Evolutionary conservation across 2,329 filamentous ascomycete species (phyloP).

Genomic region (Ophiosphaerella herpotricha): DNA sequence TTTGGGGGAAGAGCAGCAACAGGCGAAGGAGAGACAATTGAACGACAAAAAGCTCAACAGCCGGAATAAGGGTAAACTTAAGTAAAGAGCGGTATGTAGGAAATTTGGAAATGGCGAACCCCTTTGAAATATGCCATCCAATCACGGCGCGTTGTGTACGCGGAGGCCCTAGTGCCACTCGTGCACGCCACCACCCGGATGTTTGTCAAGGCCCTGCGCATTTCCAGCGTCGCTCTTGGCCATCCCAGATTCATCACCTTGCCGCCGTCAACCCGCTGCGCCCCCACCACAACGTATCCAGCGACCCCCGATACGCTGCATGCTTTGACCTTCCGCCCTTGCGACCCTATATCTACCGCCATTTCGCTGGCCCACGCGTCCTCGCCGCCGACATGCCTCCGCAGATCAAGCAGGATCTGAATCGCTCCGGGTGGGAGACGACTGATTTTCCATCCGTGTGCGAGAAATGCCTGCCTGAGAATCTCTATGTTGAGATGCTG

Average conservation of each 20-base stretch:
- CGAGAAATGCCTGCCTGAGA: conserved; percentile 93
- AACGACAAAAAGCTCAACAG: conserved; percentile 16
- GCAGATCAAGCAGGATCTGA: conserved; percentile 94
- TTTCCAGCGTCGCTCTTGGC: conserved; percentile 20
- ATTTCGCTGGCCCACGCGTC: neutral
- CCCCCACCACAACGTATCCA: conserved; percentile 19
- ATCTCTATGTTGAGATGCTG: conserved; percentile 98
- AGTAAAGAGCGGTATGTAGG: conserved; percentile 33
- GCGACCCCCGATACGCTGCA: conserved; percentile 6
- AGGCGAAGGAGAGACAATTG: conserved; percentile 21
- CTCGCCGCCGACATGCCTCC: conserved; percentile 67
- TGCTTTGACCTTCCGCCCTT: neutral
- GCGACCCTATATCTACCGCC: neutral
- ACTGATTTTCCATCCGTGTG: conserved; percentile 87
- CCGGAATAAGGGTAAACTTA: conserved; percentile 17
- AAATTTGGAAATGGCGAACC: conserved; percentile 21
- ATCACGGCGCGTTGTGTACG: conserved; percentile 22
- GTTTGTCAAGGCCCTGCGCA: conserved; percentile 15
- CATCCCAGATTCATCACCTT: conserved; percentile 1
- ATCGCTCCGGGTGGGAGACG: conserved; percentile 94
- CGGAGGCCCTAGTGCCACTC: conserved; percentile 12
- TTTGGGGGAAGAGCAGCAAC: conserved; percentile 4
- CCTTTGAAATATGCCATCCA: conserved; percentile 13
- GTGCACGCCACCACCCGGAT: conserved; percentile 14
- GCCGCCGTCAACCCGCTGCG: conserved; percentile 7